phyloP scores from a whole-genome alignment of 2,329 filamentous ascomycete genomes.

The Fusarium robinianum region DNA sequence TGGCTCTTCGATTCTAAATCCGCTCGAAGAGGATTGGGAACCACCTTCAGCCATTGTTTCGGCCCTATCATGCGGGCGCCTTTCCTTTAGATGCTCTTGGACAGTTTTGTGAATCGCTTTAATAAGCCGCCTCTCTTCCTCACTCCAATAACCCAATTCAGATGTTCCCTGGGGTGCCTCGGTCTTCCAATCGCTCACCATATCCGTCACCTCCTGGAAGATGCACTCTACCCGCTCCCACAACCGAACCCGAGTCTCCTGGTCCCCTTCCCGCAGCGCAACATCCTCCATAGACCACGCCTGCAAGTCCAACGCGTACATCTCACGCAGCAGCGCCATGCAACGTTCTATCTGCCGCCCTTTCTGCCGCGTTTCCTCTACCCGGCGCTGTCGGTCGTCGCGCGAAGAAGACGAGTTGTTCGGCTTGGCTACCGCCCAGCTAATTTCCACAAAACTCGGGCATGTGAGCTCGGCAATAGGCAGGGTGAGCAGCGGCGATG shows the following conservation, averaged over 20 bases:
- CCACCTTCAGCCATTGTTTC: too few relatives aligned
- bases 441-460: not conserved
- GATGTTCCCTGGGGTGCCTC: not conserved
- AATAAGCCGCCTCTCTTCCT: not conserved
- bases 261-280: not conserved
- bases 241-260: not conserved
- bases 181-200: not conserved
- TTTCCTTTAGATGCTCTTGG: slow-evolving; percentile 2
- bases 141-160: slow-evolving; percentile 1
- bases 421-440: not conserved
- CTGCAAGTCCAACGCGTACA: slow-evolving; percentile 1
- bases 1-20: too few relatives aligned
- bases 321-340: not conserved
- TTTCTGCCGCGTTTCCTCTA: not conserved
- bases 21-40: too few relatives aligned
- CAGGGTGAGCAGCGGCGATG: not conserved
- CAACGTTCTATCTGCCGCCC: slow-evolving; percentile 2
- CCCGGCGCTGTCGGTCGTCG: not conserved
- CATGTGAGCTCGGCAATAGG: too few relatives aligned
- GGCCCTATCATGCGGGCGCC: too few relatives aligned
- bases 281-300: slow-evolving; percentile 2
- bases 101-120: not conserved
- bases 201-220: not conserved
- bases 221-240: slow-evolving; percentile 2
- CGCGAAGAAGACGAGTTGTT: not conserved